Conservation (phyloP, 2,329 filamentous ascomycete genomes). For the Penicillium aurantiogriseum region DNA sequence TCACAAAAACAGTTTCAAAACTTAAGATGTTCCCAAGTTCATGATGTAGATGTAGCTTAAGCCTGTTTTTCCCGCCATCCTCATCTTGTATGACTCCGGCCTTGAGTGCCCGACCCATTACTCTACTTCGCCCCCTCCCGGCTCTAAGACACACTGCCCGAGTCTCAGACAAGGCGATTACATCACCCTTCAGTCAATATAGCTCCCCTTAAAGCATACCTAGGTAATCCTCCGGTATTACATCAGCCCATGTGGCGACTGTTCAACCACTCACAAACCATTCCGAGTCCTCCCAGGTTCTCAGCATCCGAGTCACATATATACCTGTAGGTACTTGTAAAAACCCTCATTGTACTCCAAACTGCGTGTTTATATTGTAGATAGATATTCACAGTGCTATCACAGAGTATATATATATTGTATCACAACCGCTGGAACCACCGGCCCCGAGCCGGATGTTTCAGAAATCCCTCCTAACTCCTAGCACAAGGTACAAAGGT, state of each 20-base stretch:
- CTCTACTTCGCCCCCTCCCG: neutral
- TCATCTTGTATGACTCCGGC: neutral
- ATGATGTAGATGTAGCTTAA: neutral
- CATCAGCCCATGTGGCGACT: neutral
- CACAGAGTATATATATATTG: neutral
- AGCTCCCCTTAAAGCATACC: neutral
- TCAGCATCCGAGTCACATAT: neutral
- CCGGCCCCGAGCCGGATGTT: neutral
- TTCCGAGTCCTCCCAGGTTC: neutral
- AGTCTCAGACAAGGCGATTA: neutral
- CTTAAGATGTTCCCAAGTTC: neutral
- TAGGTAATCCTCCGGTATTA: too few species aligned
- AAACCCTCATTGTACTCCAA: neutral
- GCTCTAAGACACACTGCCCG: neutral
- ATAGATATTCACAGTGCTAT: neutral
- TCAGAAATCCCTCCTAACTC: neutral
- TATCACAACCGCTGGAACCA: neutral
- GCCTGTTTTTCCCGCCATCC: neutral
- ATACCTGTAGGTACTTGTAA: neutral
- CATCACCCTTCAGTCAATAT: neutral
- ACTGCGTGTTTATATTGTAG: neutral
- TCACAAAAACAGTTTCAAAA: slow-evolving; percentile 7
- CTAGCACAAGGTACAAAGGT: neutral
- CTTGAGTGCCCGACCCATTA: neutral
- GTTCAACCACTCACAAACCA: too few species aligned